These are phyloP conservation scores for Globisporangium uncinulatum DNA, from an alignment of 352 stramenopile genomes.

Conservation along the genomic window DNA sequence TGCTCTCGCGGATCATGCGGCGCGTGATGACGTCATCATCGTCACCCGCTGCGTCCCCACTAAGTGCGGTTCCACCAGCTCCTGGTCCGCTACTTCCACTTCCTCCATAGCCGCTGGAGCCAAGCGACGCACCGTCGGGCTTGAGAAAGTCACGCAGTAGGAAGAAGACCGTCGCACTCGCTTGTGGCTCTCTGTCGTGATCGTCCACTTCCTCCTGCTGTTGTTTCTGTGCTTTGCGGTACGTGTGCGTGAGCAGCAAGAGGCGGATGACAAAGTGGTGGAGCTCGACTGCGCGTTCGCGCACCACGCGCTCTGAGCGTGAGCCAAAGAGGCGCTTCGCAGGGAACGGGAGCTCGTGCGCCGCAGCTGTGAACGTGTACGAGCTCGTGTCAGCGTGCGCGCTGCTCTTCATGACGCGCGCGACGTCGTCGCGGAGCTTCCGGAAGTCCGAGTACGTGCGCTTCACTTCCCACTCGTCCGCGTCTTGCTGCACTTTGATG, in stretches of 20 bases:
- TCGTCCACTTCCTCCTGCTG: constrained; percentile 25
- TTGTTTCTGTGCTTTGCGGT: constrained; percentile 65
- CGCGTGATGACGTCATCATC: constrained; percentile 27
- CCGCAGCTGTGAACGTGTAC: constrained; percentile 26
- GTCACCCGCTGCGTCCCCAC: constrained; percentile 5
- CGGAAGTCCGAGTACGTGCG: constrained; percentile 72
- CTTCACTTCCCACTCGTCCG: constrained; percentile 64
- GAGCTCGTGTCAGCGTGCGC: constrained; percentile 51
- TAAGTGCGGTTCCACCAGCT: not conserved
- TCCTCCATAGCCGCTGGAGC: too few species aligned
- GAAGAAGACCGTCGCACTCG: constrained; percentile 59
- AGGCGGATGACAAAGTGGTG: constrained; percentile 74
- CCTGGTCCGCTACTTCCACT: not conserved
- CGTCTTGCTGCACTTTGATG: constrained; percentile 67
- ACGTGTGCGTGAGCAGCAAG: constrained; percentile 66
- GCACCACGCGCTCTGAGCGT: constrained; percentile 66
- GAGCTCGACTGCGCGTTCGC: constrained; percentile 63
- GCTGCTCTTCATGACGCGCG: constrained; percentile 38
- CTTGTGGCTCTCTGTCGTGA: constrained; percentile 19
- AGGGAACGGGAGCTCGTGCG: constrained; percentile 45
- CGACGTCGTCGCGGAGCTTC: constrained; percentile 58
- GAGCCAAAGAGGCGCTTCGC: constrained; percentile 60
- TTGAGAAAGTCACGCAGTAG: constrained; percentile 71
- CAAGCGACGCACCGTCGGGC: constrained; percentile 14
- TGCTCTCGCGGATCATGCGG: constrained; percentile 59